These are phyloP conservation scores for Neonectria sp. DNA, from an alignment of 2,329 filamentous ascomycete genomes.

Conservation along the genomic window DNA sequence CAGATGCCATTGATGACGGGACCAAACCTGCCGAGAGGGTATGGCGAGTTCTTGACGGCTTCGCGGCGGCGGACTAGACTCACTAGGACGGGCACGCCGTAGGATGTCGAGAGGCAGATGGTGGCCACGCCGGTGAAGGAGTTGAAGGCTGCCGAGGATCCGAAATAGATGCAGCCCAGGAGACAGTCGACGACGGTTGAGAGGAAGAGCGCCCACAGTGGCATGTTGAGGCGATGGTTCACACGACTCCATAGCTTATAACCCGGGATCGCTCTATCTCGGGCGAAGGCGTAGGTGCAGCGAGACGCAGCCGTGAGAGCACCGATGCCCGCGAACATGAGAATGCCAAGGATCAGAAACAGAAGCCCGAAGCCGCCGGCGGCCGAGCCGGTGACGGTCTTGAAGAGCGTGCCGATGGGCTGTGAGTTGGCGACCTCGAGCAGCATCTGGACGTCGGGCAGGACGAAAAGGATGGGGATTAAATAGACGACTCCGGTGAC, in stretches of 20 bases:
- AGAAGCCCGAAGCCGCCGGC: constrained; percentile 82
- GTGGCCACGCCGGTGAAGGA: constrained; percentile 86
- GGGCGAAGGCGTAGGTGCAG: constrained; percentile 83
- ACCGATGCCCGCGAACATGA: constrained; percentile 83
- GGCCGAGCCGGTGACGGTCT: constrained; percentile 80
- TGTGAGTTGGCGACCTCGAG: constrained; percentile 79
- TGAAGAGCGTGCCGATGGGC: constrained; percentile 83
- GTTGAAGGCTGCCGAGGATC: constrained; percentile 82
- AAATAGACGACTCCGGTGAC: constrained; percentile 76
- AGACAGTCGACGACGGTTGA: constrained; percentile 79
- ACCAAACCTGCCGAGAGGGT: constrained; percentile 79
- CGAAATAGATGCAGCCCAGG: constrained; percentile 85
- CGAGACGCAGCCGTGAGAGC: constrained; percentile 81
- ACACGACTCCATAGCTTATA: constrained; percentile 77
- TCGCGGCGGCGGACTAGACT: constrained; percentile 77
- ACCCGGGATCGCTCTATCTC: constrained; percentile 82
- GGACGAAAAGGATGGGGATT: constrained; percentile 82
- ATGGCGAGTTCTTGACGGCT: constrained; percentile 76
- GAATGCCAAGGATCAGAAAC: constrained; percentile 82
- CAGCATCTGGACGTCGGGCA: constrained; percentile 76
- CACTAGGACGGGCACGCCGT: constrained; percentile 82
- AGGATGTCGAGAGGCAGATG: constrained; percentile 82
- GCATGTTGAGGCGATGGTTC: constrained; percentile 76
- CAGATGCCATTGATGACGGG: constrained; percentile 77
- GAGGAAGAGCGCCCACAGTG: constrained; percentile 77